These are phyloP conservation scores for Butyriboletus appendiculatus DNA, from an alignment of 1,284 basidiomycete genomes.

Conservation along the genomic window DNA sequence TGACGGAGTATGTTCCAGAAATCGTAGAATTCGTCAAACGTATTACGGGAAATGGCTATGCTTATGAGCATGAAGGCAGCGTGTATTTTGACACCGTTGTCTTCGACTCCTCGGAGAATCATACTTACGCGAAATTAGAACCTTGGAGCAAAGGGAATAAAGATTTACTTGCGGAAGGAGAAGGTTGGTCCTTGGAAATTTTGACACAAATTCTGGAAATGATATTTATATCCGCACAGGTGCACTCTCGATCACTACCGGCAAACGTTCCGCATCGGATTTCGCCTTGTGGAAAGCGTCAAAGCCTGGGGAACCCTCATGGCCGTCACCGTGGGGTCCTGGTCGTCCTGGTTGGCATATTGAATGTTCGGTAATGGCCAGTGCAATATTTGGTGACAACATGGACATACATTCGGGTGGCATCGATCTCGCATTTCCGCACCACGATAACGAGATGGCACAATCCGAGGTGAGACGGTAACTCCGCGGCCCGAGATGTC, in stretches of 20 bases:
- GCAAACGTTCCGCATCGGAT: slow-evolving; percentile 74
- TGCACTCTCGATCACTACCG: slow-evolving; percentile 60
- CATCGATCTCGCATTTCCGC: slow-evolving; percentile 96
- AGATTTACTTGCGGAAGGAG: slow-evolving; percentile 90
- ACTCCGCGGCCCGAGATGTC: slow-evolving; percentile 5
- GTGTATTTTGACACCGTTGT: slow-evolving; percentile 94
- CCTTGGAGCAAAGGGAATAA: slow-evolving; percentile 95
- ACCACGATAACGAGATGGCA: slow-evolving; percentile 99
- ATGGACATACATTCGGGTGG: slow-evolving; percentile 99
- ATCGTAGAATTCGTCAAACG: slow-evolving; percentile 88
- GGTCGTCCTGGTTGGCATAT: slow-evolving; percentile 99
- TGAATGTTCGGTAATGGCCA: slow-evolving; percentile 99
- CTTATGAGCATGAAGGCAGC: slow-evolving; percentile 85
- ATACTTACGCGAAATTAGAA: slow-evolving; percentile 93
- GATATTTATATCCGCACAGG: slow-evolving; percentile 40
- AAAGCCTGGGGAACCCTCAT: slow-evolving; percentile 97
- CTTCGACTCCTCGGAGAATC: slow-evolving; percentile 78
- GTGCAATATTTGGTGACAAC: slow-evolving; percentile 85
- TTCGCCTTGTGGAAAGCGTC: slow-evolving; percentile 99
- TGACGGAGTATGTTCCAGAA: slow-evolving; percentile 97
- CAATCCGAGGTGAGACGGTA: slow-evolving; percentile 80
- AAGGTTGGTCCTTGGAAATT: slow-evolving; percentile 55
- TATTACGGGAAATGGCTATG: slow-evolving; percentile 90
- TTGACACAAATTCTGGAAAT: neutral
- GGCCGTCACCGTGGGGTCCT: slow-evolving; percentile 95